phyloP scores from a whole-genome alignment of 2,329 filamentous ascomycete genomes.

The Phialocephala subalpina region DNA sequence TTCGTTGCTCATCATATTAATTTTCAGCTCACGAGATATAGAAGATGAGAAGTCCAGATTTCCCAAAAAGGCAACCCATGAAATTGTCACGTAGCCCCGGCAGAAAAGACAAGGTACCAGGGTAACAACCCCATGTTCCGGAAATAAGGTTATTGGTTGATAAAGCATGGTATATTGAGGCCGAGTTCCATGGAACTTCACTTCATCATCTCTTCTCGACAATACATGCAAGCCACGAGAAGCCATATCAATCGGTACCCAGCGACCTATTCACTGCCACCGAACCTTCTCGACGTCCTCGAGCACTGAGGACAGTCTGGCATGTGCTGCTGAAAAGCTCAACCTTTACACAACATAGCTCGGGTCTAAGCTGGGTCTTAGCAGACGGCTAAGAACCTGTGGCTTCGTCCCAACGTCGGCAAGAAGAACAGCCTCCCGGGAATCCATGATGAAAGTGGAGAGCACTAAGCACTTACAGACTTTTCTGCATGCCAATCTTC shows the following conservation, averaged over 20 bases:
- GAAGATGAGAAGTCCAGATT: background rate
- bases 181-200: background rate
- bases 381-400: background rate
- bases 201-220: background rate
- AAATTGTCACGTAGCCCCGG: constrained; percentile 2
- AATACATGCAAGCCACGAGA: background rate
- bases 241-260: background rate
- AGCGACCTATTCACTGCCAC: background rate
- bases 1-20: too few relatives aligned
- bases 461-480: background rate
- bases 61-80: background rate
- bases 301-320: background rate
- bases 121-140: background rate
- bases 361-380: constrained; percentile 6
- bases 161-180: background rate
- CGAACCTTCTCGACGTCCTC: background rate
- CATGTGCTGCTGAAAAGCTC: background rate
- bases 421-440: background rate
- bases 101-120: background rate
- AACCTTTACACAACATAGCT: background rate
- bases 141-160: background rate
- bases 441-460: background rate
- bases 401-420: constrained; percentile 4
- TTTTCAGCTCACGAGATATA: background rate
- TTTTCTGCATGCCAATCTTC: constrained; percentile 1